phyloP scores from a whole-genome alignment of 257 asterid species.

The Eucommia ulmoides region DNA sequence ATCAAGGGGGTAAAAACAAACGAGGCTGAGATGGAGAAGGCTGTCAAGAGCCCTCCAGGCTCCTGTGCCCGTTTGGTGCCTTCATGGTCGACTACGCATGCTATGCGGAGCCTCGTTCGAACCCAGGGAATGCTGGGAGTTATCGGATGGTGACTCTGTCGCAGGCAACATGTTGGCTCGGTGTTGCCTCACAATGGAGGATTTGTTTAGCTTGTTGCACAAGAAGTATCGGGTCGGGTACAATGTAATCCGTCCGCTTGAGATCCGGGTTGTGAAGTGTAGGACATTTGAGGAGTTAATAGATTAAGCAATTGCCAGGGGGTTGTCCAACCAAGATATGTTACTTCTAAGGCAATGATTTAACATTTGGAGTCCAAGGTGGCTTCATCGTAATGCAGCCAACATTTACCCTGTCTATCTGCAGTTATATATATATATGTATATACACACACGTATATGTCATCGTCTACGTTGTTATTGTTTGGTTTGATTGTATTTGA shows the following conservation, averaged over 20 bases:
- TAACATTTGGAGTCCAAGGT: constrained; percentile 62
- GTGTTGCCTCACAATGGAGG: constrained; percentile 57
- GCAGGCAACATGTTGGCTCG: constrained; percentile 22
- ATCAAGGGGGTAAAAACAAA: constrained; percentile 73
- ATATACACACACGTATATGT: no score
- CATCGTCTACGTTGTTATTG: no score
- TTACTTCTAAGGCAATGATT: constrained; percentile 48
- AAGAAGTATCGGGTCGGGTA: constrained; percentile 66
- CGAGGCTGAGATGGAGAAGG: constrained; percentile 56
- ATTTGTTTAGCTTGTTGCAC: constrained; percentile 56
- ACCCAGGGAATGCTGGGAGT: constrained; percentile 72
- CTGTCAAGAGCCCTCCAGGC: constrained; percentile 32
- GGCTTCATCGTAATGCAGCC: constrained; percentile 49
- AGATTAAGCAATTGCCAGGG: constrained; percentile 73
- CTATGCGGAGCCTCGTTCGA: constrained; percentile 38
- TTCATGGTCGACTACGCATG: constrained; percentile 61
- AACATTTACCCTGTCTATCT: constrained; percentile 38
- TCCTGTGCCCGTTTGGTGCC: constrained; percentile 22
- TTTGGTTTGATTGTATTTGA: no score
- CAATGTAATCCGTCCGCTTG: constrained; percentile 66
- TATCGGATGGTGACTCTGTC: constrained; percentile 51
- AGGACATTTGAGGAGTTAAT: constrained; percentile 78
- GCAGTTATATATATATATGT: no score
- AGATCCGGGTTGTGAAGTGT: constrained; percentile 51
- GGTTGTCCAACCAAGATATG: constrained; percentile 88